phyloP scores from a whole-genome alignment of 345 rosid genomes.

The Dipteronia sinensis region DNA sequence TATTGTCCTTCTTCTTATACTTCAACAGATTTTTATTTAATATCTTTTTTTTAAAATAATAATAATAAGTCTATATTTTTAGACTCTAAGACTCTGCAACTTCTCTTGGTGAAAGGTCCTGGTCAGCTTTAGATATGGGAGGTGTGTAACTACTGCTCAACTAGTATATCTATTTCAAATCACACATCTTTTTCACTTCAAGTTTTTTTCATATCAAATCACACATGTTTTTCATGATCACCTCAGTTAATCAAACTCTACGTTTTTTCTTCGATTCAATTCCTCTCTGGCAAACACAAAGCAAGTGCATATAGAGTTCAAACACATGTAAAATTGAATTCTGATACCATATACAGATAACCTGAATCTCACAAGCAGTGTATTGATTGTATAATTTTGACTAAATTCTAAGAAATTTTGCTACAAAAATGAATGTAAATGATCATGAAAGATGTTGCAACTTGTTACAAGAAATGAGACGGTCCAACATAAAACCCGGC shows the following conservation, averaged over 20 bases:
- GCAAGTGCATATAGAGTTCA: not conserved
- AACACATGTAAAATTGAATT: not conserved
- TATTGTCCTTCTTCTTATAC: too few relatives aligned
- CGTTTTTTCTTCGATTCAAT: not conserved
- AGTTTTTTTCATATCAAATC: not conserved
- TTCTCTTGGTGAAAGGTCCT: too few relatives aligned
- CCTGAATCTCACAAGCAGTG: too few relatives aligned
- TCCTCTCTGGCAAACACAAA: not conserved
- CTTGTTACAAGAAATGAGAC: conserved; percentile 8
- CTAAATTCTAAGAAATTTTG: not conserved
- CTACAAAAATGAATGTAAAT: not conserved
- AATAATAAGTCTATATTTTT: too few relatives aligned
- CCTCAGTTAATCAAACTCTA: not conserved
- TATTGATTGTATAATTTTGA: not conserved
- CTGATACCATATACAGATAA: too few relatives aligned
- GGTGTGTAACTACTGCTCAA: conserved; percentile 16
- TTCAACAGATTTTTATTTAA: too few relatives aligned
- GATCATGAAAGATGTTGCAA: conserved; percentile 7
- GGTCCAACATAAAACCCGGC: not conserved
- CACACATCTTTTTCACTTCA: conserved; percentile 19
- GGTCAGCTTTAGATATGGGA: conserved; percentile 1
- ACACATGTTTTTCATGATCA: not conserved
- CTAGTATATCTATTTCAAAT: conserved; percentile 19
- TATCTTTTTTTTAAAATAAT: too few relatives aligned
- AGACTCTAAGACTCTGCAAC: too few relatives aligned